These are phyloP conservation scores for Pleodorina starrii DNA, from an alignment of 139 green algal species.

Conservation along the genomic window DNA sequence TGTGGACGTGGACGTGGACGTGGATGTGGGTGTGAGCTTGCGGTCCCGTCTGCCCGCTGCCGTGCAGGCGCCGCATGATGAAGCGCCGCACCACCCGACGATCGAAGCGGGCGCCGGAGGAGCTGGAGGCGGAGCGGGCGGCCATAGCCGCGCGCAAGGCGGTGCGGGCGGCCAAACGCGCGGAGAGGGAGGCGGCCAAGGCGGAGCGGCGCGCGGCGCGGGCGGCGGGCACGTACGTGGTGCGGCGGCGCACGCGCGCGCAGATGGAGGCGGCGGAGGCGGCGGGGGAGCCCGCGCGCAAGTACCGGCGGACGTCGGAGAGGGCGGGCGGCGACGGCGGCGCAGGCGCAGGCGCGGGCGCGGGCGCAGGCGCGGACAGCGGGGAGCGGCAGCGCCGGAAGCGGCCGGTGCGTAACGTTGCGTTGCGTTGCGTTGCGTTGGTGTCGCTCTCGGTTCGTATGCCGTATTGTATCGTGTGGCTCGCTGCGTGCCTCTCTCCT, in stretches of 20 bases:
- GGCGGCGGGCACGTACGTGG: background rate
- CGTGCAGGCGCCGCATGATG: slow-evolving; percentile 18
- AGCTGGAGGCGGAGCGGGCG: background rate
- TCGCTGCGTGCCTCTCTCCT: too few relatives aligned
- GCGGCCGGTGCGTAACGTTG: slow-evolving; percentile 12
- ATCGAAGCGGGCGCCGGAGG: background rate
- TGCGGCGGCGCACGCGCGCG: background rate
- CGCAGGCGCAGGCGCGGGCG: too few relatives aligned
- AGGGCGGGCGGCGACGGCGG: too few relatives aligned
- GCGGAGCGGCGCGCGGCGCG: background rate
- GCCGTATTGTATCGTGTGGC: too few relatives aligned
- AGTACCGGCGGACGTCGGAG: background rate
- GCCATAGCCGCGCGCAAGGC: slow-evolving; percentile 18
- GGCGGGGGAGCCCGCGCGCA: background rate
- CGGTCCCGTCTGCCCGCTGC: background rate
- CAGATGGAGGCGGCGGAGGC: background rate
- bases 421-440: too few relatives aligned
- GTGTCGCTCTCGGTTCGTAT: too few relatives aligned
- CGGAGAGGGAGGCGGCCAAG: slow-evolving; percentile 31
- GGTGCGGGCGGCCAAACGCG: slow-evolving; percentile 12
- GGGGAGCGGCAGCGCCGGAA: background rate
- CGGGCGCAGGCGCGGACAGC: background rate
- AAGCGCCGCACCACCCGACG: background rate
- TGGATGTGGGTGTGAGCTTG: too few relatives aligned
- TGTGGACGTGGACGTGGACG: background rate